phyloP scores from a whole-genome alignment of 768 basidiomycete species.

The Chalciporus piperatus region DNA sequence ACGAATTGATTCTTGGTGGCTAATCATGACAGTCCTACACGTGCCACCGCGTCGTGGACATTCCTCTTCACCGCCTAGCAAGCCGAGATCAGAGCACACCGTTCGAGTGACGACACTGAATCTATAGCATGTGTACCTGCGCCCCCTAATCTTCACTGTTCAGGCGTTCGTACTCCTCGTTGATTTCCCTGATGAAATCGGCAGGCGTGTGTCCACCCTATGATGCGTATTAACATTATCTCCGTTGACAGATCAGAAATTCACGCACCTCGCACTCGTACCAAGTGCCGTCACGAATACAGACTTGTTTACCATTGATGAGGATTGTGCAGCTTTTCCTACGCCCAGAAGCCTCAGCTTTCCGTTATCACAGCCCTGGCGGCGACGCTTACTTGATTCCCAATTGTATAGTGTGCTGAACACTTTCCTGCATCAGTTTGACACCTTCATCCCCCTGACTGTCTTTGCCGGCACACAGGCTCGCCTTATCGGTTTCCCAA shows the following conservation, averaged over 20 bases:
- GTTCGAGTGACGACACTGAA: constrained; percentile 7
- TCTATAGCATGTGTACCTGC: constrained; percentile 6
- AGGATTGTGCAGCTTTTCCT: constrained; percentile 88
- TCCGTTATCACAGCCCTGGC: constrained; percentile 1
- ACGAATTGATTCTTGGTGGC: constrained; percentile 72
- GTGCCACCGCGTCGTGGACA: constrained; percentile 13
- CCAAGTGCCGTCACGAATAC: constrained; percentile 78
- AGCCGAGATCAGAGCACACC: constrained; percentile 7
- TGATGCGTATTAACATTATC: constrained; percentile 23
- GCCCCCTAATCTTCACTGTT: constrained; percentile 40
- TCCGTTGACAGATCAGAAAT: constrained; percentile 20
- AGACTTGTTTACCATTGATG: constrained; percentile 65
- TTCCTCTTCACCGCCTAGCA: constrained; percentile 15
- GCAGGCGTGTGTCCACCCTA: constrained; percentile 70
- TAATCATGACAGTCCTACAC: constrained; percentile 26
- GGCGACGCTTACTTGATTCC: constrained; percentile 53
- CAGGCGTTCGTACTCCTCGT: constrained; percentile 65
- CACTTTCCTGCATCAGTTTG: constrained; percentile 60
- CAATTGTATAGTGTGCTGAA: constrained; percentile 40
- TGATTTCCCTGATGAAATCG: constrained; percentile 79
- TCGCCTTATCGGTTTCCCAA: constrained; percentile 61
- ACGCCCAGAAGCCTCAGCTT: constrained; percentile 9
- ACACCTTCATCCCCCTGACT: constrained; percentile 64
- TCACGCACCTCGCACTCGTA: constrained; percentile 69
- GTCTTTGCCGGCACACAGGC: constrained; percentile 57